Conservation (phyloP, 1,284 basidiomycete genomes). For the Ganoderma resinaceum region DNA sequence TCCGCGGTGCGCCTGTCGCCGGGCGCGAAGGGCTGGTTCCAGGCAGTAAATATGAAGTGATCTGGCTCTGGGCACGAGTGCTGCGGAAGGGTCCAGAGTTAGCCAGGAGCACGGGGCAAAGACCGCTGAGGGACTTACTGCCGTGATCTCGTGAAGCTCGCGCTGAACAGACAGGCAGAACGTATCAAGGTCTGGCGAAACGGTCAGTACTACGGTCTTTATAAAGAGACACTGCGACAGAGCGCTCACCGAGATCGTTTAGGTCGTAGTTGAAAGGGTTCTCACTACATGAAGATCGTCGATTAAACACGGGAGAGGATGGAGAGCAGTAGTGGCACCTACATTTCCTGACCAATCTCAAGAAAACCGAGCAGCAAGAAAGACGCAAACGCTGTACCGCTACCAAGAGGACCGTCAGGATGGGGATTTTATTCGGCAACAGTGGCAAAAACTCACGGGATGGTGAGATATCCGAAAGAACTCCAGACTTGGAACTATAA, state of each 20-base stretch:
- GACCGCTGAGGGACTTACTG: constrained; percentile 47
- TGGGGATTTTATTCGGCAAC: neutral
- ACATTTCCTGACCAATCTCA: constrained; percentile 77
- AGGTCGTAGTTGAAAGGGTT: constrained; percentile 75
- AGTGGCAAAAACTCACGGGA: constrained; percentile 47
- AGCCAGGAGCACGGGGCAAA: constrained; percentile 6
- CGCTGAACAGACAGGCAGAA: constrained; percentile 70
- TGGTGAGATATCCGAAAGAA: constrained; percentile 59
- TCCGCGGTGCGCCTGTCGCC: constrained; percentile 62
- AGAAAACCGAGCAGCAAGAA: constrained; percentile 74
- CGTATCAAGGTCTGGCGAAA: constrained; percentile 58
- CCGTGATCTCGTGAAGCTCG: constrained; percentile 73
- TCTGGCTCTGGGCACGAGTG: constrained; percentile 59
- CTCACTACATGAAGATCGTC: constrained; percentile 48
- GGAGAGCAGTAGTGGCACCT: constrained; percentile 30
- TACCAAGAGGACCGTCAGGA: constrained; percentile 21
- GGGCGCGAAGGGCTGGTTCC: constrained; percentile 75
- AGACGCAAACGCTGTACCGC: constrained; percentile 63
- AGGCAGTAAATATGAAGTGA: constrained; percentile 57
- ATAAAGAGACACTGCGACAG: neutral
- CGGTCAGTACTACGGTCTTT: neutral
- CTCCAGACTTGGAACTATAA: constrained; percentile 63
- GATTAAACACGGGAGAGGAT: constrained; percentile 4
- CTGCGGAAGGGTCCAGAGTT: constrained; percentile 36
- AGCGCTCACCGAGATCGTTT: constrained; percentile 63